phyloP scores from a whole-genome alignment of 495 filamentous ascomycete species.

The Acidiella bohemica region DNA sequence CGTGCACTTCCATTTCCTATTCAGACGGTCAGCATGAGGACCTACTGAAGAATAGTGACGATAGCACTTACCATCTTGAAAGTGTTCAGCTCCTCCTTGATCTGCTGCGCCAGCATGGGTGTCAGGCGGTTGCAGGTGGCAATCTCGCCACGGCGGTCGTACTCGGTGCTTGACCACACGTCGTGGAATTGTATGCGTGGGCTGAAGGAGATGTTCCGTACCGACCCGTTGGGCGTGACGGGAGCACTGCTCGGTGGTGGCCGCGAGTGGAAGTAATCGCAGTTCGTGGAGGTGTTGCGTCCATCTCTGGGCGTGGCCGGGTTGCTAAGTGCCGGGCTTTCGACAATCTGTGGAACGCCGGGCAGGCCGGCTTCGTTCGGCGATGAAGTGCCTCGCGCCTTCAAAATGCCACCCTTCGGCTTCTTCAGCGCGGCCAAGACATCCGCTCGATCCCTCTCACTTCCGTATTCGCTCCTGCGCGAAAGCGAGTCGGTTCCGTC shows the following conservation, averaged over 20 bases:
- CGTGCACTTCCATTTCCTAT: constrained; percentile 99
- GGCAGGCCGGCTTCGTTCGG: constrained; percentile 42
- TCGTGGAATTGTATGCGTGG: constrained; percentile 91
- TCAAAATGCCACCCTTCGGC: constrained; percentile 91
- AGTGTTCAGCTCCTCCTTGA: constrained; percentile 97
- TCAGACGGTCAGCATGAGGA: constrained; percentile 11
- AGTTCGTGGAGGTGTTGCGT: constrained; percentile 49
- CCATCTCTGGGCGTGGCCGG: constrained; percentile 68
- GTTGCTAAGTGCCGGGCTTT: constrained; percentile 68
- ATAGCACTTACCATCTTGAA: constrained; percentile 91
- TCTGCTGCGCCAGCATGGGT: constrained; percentile 94
- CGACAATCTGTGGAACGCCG: constrained; percentile 44
- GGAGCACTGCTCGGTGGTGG: constrained; percentile 55
- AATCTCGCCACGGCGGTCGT: constrained; percentile 90
- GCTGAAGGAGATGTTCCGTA: constrained; percentile 77
- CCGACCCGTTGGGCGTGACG: constrained; percentile 54
- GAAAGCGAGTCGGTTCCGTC: constrained; percentile 40
- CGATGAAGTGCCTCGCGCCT: constrained; percentile 54
- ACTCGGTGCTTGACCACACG: constrained; percentile 89
- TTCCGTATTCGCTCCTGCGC: constrained; percentile 79
- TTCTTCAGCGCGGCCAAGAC: constrained; percentile 80
- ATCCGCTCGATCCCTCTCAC: constrained; percentile 81
- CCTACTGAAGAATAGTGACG: background rate
- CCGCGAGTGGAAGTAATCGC: constrained; percentile 77
- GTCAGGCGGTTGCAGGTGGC: constrained; percentile 97